Conservation (phyloP, 1,284 basidiomycete genomes). For the Tranzscheliella williamsii region DNA sequence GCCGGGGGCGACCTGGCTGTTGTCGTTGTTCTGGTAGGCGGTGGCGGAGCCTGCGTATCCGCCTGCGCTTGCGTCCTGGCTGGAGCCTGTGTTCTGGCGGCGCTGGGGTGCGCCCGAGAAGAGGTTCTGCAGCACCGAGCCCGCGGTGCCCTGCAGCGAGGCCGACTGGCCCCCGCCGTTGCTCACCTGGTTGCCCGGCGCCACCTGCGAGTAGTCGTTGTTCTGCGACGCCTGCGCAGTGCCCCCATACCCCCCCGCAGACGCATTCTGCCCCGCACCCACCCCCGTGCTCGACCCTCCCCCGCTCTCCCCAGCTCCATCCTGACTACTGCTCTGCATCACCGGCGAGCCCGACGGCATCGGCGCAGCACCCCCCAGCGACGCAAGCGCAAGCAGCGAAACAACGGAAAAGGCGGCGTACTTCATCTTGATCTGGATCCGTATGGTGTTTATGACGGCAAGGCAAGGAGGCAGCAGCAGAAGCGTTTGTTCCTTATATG, state of each 20-base stretch:
- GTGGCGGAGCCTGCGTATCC: conserved; percentile 6
- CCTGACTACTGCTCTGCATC: neutral
- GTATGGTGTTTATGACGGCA: too few relatives aligned
- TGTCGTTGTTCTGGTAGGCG: conserved; percentile 9
- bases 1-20: conserved; percentile 6
- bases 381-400: neutral
- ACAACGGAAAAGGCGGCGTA: neutral
- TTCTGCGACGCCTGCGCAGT: conserved; percentile 6
- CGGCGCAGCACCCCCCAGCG: neutral
- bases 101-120: conserved; percentile 1
- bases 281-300: neutral
- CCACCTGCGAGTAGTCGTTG: conserved; percentile 25
- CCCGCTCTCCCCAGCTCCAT: conserved; percentile 8
- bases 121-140: conserved; percentile 5
- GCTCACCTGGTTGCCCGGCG: conserved; percentile 13
- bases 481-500: too few relatives aligned
- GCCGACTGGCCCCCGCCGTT: conserved; percentile 15
- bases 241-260: conserved; percentile 14
- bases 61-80: conserved; percentile 6
- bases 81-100: conserved; percentile 1
- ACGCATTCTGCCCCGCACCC: conserved; percentile 2
- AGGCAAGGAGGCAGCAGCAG: too few relatives aligned
- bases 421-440: neutral
- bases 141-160: conserved; percentile 6
- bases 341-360: neutral